Evolutionary conservation across 306 rosid genomes (phyloP), one percentile per base, ranked within the genome.

Genomic region (Quercus engelmannii): DNA sequence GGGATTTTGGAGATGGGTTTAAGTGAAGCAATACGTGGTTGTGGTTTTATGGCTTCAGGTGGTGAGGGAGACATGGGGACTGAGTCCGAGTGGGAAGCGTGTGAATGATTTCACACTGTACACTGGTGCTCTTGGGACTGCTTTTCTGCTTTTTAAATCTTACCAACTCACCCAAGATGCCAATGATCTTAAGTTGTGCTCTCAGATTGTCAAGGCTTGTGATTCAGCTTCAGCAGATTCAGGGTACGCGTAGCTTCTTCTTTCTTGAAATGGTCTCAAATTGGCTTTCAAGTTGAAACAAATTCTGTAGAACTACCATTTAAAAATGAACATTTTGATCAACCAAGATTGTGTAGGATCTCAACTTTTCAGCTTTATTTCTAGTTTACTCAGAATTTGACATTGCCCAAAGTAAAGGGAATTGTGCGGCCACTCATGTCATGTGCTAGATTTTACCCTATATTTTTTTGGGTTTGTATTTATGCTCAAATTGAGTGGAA

Each of bases 111-210:
- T 82, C 81, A 86, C 87, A 41, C 74, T 92, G n/a, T 94, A 89
- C 76, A 85, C 97, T 4, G 97, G 98, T 43, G 83, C 80, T 57
- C 91, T 94, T 63, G 98, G 98, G 63, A 91, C 97, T 30, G 96
- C 94, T 5, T 92, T 69, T 79, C 52, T 92, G 71, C 84, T 84
- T 73, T 91, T 94, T 74, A 89, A 89, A 80, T 87, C 92, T 28
- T 92, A 83, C 71, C 90, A 82, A 82, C 86, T 91, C 56, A 89
- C 92, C 61, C 83, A 92, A 20, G 82, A 88, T 46, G 78, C 4
- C 23, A 79, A 46, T 83, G 97, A 94, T 82, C 98, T 91, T 83
- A 79, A 74, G 55, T 81, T 92, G 49, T 92, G 97, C 86, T 86
- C 80, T 25, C 86, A 90, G 43, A 91, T 94, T 77, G 86, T 94